A percentile compares a stretch with the other conserved stretches of the same genome.
Conservation (phyloP, 2,329 filamentous ascomycete genomes). For the Fusarium camptoceras region DNA sequence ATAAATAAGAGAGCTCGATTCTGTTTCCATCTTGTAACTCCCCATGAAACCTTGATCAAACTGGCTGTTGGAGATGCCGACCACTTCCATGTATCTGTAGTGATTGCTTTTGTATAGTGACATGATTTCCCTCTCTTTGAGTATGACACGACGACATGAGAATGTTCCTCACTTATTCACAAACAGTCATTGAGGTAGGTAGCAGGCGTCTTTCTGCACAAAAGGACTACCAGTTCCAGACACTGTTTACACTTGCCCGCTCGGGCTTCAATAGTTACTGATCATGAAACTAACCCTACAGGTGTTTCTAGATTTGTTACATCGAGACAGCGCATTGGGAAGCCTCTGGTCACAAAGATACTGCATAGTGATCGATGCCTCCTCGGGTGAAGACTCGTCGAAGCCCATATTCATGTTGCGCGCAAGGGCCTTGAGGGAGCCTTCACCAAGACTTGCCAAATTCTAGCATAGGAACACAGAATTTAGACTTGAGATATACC, state of each 20-base stretch:
- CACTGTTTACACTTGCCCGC: background rate
- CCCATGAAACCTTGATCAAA: conserved; percentile 6
- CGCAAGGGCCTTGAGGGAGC: background rate
- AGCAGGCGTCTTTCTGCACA: background rate
- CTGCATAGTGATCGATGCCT: background rate
- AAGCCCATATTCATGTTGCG: background rate
- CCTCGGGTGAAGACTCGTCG: background rate
- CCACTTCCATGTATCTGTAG: background rate
- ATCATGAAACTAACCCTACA: background rate
- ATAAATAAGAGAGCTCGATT: background rate
- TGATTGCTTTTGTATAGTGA: background rate
- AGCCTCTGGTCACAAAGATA: background rate
- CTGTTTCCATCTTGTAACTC: background rate
- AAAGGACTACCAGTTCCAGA: background rate
- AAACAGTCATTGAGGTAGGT: background rate
- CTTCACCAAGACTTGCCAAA: background rate
- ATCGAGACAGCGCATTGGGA: background rate
- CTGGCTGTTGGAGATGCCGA: background rate
- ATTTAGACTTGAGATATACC: background rate
- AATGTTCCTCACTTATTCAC: background rate
- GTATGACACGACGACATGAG: background rate
- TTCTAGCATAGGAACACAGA: background rate
- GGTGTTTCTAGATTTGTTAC: background rate
- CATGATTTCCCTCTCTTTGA: background rate
- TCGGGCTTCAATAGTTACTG: background rate